phyloP scores from a whole-genome alignment of 108 stramenopile species.

The Pseudonitzschia pungens region DNA sequence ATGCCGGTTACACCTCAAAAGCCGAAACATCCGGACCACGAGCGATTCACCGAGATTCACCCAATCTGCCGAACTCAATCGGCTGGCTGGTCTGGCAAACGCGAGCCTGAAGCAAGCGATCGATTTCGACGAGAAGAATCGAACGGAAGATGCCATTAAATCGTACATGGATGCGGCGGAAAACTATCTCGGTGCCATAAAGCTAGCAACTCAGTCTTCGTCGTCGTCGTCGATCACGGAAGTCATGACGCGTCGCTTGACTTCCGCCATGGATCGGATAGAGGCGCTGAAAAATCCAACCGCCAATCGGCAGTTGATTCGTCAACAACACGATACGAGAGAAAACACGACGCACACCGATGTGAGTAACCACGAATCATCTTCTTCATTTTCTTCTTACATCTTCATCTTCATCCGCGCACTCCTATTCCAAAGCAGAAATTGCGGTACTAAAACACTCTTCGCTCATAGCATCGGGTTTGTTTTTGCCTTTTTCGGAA shows the following conservation, averaged over 20 bases:
- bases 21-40: neutral
- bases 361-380: constrained; percentile 11
- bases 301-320: constrained; percentile 1
- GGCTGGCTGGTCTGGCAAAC: constrained; percentile 42
- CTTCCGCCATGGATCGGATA: constrained; percentile 54
- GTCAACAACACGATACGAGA: constrained; percentile 3
- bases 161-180: constrained; percentile 57
- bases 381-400: no score
- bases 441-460: constrained; percentile 60
- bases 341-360: constrained; percentile 1
- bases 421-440: constrained; percentile 47
- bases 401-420: constrained; percentile 12
- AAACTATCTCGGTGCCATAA: constrained; percentile 47
- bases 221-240: constrained; percentile 25
- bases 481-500: constrained; percentile 80
- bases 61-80: constrained; percentile 19
- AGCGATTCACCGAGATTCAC: constrained; percentile 5
- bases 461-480: constrained; percentile 54
- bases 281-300: constrained; percentile 48
- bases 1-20: neutral
- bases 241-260: constrained; percentile 43
- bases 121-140: constrained; percentile 49
- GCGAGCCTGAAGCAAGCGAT: constrained; percentile 41
- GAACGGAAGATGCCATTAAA: constrained; percentile 32
- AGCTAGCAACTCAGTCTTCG: constrained; percentile 23